Evolutionary conservation across 2,329 filamentous ascomycete species (phyloP), one percentile per base, ranked within the genome.

Genomic region (Leptographium flavum): DNA sequence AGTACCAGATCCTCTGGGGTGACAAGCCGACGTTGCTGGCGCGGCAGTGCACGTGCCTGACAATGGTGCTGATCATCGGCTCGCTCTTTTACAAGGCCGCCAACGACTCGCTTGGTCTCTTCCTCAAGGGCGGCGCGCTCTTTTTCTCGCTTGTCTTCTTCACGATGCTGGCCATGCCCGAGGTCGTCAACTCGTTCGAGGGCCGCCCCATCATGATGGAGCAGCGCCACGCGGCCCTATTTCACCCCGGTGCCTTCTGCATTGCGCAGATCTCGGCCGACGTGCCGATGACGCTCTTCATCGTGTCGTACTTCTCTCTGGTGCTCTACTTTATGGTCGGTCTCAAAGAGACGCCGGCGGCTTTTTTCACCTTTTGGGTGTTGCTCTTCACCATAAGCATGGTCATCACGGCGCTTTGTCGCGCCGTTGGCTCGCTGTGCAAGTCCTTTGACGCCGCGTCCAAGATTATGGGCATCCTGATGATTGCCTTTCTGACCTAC

Each of bases 301-400:
- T 83, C 51, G 68, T 79, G 0, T 63, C 81, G 45, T 63, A 76
- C 22, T 88, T 87, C 63, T 83, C 83, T 49, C 40, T 85, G 36
- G 71, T 80, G 13, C 67, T 88, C 27, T 90, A 88, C 64, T 88
- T 87, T 60, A 80, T 90, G 79, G 76, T 79, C 1, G 77, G 82
- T 45, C 67, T 90, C 2, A 70, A 79, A 45, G 66, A 78, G 25
- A 73, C 74, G 22, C 70, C 81, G 0, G 77, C 75, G 33, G 70
- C 80, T 17, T 83, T 82, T 56, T 83, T 81, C 57, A 78, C 80
- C 44, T 79, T 70, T 52, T 81, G 72, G 73, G 48, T 73, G 19
- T 44, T 76, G 10, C 54, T 78, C 0, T 61, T 76, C 30, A 55
- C 66, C 0, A 65, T 66, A 0, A 69, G 72, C 0, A 70, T 79